phyloP scores from a whole-genome alignment of 1,284 basidiomycete genomes.

The Ganoderma multipileum region DNA sequence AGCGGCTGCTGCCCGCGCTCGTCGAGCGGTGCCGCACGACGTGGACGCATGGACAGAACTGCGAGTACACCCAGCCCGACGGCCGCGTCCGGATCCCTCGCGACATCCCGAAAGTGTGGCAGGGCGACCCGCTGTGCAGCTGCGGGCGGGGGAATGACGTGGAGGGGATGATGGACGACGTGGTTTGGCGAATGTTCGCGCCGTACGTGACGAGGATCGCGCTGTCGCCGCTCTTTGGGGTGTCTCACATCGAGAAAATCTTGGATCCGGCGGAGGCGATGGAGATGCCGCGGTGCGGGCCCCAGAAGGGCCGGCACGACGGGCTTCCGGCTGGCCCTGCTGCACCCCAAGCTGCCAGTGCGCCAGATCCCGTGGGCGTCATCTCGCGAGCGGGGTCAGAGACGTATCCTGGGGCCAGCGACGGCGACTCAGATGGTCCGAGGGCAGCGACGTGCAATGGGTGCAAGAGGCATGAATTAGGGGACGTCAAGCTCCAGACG shows the following conservation, averaged over 20 bases:
- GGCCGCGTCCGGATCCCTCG: slow-evolving; percentile 35
- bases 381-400: too few relatives aligned
- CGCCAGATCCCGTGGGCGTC: too few relatives aligned
- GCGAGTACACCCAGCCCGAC: slow-evolving; percentile 48
- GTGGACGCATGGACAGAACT: slow-evolving; percentile 55
- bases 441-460: background rate
- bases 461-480: background rate
- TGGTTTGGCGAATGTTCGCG: slow-evolving; percentile 43
- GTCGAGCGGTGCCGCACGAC: slow-evolving; percentile 55
- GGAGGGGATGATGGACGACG: slow-evolving; percentile 37
- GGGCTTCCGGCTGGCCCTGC: too few relatives aligned
- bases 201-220: slow-evolving; percentile 53
- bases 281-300: background rate
- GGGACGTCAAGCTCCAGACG: slow-evolving; percentile 3
- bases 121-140: slow-evolving; percentile 49
- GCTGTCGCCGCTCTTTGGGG: slow-evolving; percentile 53
- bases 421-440: too few relatives aligned
- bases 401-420: background rate
- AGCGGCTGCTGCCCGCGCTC: slow-evolving; percentile 51
- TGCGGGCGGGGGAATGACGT: slow-evolving; percentile 55
- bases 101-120: slow-evolving; percentile 33
- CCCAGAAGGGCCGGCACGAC: too few relatives aligned
- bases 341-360: background rate
- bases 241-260: slow-evolving; percentile 50
- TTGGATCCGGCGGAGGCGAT: slow-evolving; percentile 5